phyloP scores from a whole-genome alignment of 2,329 filamentous ascomycete species.

The Endothia cerciana region DNA sequence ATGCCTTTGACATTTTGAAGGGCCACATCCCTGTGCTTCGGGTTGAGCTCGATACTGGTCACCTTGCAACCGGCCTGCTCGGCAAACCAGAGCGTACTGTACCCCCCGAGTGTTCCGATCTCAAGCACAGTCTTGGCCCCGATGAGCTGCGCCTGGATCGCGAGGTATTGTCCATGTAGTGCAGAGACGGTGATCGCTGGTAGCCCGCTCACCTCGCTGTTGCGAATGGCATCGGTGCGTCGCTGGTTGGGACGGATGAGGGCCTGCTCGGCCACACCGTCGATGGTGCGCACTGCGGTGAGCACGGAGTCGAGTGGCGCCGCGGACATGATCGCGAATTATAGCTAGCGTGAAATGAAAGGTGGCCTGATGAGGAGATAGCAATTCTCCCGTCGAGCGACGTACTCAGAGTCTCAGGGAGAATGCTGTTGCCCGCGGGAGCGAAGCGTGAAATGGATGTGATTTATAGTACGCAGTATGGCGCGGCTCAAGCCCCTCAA shows the following conservation, averaged over 20 bases:
- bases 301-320: not conserved
- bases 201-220: slow-evolving; percentile 39
- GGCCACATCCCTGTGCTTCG: slow-evolving; percentile 50
- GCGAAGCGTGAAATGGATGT: not conserved
- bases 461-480: not conserved
- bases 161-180: slow-evolving; percentile 43
- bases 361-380: no score
- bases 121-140: slow-evolving; percentile 50
- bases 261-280: slow-evolving; percentile 24
- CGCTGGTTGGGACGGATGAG: slow-evolving; percentile 33
- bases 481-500: no score
- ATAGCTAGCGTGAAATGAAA: not conserved
- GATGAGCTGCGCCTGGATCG: slow-evolving; percentile 43
- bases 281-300: slow-evolving; percentile 18
- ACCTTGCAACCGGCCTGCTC: slow-evolving; percentile 42
- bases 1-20: slow-evolving; percentile 42
- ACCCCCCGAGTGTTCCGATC: slow-evolving; percentile 59
- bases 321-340: not conserved
- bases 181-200: slow-evolving; percentile 43
- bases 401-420: not conserved
- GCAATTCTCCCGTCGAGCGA: not conserved
- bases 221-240: slow-evolving; percentile 39
- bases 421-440: not conserved
- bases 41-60: slow-evolving; percentile 55
- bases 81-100: slow-evolving; percentile 58